A percentile compares a stretch with the other conserved stretches of the same genome.
Evolutionary conservation across 2,329 filamentous ascomycete genomes (phyloP).

Genomic region (Alternaria novae-zelandiae): DNA sequence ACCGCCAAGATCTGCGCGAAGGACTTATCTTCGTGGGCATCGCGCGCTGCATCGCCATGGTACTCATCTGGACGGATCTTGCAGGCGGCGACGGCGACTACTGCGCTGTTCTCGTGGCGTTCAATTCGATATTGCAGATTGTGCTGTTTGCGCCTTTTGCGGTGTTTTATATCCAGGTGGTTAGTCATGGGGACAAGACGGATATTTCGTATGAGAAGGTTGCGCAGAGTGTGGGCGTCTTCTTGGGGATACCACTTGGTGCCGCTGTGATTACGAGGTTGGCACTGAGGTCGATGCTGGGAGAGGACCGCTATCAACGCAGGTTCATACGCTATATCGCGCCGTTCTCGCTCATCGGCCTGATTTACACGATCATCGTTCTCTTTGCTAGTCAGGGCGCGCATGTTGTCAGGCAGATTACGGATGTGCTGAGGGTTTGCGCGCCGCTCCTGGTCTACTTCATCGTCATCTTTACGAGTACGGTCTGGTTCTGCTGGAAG

Average conservation of each 20-base stretch:
- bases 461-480: slow-evolving; percentile 72
- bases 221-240: slow-evolving; percentile 81
- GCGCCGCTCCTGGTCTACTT: slow-evolving; percentile 87
- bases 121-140: slow-evolving; percentile 58
- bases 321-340: slow-evolving; percentile 73
- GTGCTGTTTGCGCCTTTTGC: slow-evolving; percentile 57
- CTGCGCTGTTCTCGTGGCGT: slow-evolving; percentile 67
- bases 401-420: slow-evolving; percentile 83
- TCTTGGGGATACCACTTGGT: slow-evolving; percentile 80
- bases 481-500: slow-evolving; percentile 66
- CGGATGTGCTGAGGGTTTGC: slow-evolving; percentile 79
- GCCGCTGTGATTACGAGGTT: slow-evolving; percentile 81
- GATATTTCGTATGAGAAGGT: slow-evolving; percentile 68
- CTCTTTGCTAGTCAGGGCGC: slow-evolving; percentile 83
- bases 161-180: slow-evolving; percentile 66
- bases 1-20: slow-evolving; percentile 57
- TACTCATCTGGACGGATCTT: slow-evolving; percentile 78
- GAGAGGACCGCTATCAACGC: slow-evolving; percentile 68
- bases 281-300: slow-evolving; percentile 60
- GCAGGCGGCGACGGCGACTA: slow-evolving; percentile 81
- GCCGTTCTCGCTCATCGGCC: slow-evolving; percentile 79
- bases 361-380: slow-evolving; percentile 86
- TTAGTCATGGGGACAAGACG: slow-evolving; percentile 59
- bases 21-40: slow-evolving; percentile 84
- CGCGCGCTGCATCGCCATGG: slow-evolving; percentile 89